Evolutionary conservation across 305 asterid species (phyloP).

Genomic region (Solanum hybrid): DNA sequence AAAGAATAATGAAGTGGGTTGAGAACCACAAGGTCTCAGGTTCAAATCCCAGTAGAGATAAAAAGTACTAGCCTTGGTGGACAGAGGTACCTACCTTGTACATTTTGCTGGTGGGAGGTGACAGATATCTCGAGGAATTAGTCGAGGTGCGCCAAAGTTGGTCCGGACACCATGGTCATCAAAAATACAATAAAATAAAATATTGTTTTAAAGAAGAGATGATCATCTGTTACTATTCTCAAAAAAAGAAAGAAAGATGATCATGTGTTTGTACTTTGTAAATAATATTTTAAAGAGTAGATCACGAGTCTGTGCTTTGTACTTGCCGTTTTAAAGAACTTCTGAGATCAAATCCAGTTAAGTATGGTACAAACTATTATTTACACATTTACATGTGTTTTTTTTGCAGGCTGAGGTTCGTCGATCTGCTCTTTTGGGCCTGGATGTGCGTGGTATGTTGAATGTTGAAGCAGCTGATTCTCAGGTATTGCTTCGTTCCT

Average conservation of each 20-base stretch:
- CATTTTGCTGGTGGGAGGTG: background rate
- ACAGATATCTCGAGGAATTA: background rate
- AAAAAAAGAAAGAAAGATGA: background rate
- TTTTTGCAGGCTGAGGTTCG: slow-evolving; percentile 64
- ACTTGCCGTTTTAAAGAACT: background rate
- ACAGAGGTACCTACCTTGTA: background rate
- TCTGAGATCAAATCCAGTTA: background rate
- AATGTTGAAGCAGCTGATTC: slow-evolving; percentile 49
- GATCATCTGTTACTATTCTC: background rate
- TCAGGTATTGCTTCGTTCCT: slow-evolving; percentile 32
- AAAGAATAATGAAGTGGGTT: background rate
- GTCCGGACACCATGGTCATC: background rate
- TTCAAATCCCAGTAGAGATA: background rate
- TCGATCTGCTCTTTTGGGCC: slow-evolving; percentile 47
- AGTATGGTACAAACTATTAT: background rate
- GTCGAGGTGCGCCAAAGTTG: background rate
- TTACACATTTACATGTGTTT: background rate
- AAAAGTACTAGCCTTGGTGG: background rate
- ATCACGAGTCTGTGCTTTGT: background rate
- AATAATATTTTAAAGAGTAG: background rate
- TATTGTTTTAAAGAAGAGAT: background rate
- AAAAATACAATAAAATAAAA: background rate
- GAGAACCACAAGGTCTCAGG: background rate
- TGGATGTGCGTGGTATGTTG: slow-evolving; percentile 48
- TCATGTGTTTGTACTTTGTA: background rate